Base-by-base conservation (phyloP, 371 early-diverging fungal genomes). In the Actinomucor elegans region DNA sequence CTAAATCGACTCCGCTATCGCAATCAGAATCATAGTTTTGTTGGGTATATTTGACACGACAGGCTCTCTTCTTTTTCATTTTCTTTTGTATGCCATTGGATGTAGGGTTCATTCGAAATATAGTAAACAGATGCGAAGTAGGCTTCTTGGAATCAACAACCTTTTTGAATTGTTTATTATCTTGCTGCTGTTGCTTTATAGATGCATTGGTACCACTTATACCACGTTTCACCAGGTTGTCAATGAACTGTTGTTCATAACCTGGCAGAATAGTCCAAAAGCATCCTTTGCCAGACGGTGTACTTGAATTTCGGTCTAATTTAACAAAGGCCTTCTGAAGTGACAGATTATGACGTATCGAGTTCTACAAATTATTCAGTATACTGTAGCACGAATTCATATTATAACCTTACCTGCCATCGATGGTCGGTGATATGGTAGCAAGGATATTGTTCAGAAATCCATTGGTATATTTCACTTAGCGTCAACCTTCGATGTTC, bases 381-480 rank as follows among this genome's bases (percentile, higher is more conserved):
- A n/a, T n/a, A 27, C 12, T 12, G 17, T 1, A 37, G 14, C 0
- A 17, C 41, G 45, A 28, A 27, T 29, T 27, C 32, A 37, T 50
- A 27, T 36, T 28, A 34, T 43, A 34, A 15, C 6, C 34, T 71
- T 80, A 90, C 90, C 88, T 91, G 89, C 94, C 94, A 96, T 27
- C 89, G 88, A 15, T 80, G 73, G 12, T 81, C 82, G 4, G 86
- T 90, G 10, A 85, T 78, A 18, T 76, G 70, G 55, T 87, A 94
- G 69, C 86, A 90, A 3, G 93, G 87, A 63, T 88, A 94, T 27
- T 81, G 58, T 18, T 80, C 80, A 59, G 88, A 85, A 29, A 96
- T 89, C 91, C 91, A 97, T 33, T 81, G 77, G 71, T 98, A 98
- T 54, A 98, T 96, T 57, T 92, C 96, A 63, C 81, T 87, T 26